Evolutionary conservation across 2,329 filamentous ascomycete species (phyloP), one percentile per base, ranked within the genome.

Genomic region (Dactylellina haptotyla): DNA sequence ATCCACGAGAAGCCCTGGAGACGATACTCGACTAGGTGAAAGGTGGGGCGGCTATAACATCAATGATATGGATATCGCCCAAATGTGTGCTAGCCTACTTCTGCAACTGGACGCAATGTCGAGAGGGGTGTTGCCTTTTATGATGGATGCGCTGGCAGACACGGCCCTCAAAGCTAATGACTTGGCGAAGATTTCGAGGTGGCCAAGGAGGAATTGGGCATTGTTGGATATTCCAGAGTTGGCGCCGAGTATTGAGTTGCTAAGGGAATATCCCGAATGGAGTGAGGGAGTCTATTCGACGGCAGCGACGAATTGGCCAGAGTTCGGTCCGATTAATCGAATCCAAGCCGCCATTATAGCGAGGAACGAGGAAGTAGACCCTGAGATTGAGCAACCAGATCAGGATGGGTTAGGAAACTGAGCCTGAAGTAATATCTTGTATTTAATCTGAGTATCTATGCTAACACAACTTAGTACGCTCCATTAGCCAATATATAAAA

Each of bases 71-170:
- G 51, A 32, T 4, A 23, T 57, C 5, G 14, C 41, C 9, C 41
- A 58, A 32, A 48, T 51, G 62, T 32, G 46, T 28, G 39, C 26
- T 12, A 66, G 51, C 23, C 51, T 34, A 23, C 23, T 48, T 34
- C 8, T 37, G 3, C 51, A 57, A 23, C 12, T 50, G 6, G 62
- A 66, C 14, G 41, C 28, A 9, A 9, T 66, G 6, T 14, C 28
- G n/a, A 57, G 23, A 16, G 62, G 28, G 6, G 4, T 66, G 9
- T 18, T 57, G 4, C 62, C 51, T 3, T 16, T 58, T 4, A 51
- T 58, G 28, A 66, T 66, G 51, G 51, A 66, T 41, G n/a, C 51
- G 28, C 26, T 66, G 16, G 62, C 32, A 9, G 51, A 66, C 51
- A 58, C 58, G 2, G 51, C 51, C 2, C n/a, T 41, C n/a, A 57